Evolutionary conservation across 202 grass and related monocot species (phyloP), one percentile per base, ranked within the genome.

Genomic region (Setaria italica): DNA sequence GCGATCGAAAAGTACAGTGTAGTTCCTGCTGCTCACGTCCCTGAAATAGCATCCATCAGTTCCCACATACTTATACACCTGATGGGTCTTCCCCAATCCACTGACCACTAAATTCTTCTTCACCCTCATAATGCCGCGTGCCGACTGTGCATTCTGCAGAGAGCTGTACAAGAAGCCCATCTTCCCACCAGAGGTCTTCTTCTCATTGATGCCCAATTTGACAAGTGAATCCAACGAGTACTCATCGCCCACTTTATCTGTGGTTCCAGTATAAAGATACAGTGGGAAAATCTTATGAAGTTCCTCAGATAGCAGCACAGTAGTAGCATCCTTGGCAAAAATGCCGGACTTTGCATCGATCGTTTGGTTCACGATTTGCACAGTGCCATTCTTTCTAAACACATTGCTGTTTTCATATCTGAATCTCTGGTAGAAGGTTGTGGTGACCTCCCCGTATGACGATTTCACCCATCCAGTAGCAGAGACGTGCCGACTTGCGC

Each of bases 21-120:
- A 97, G 56, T 97, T 97, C 47, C 57, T 94, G 70, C 92, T 90
- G 59, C 88, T 94, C 78, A 97, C 94, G 85, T 94, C 91, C 77
- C 94, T 97, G 43, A 81, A 94, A 68, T 97, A 94, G 82, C 94
- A 97, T 41, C 90, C 92, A 78, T 92, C 90, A 65, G 90, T 92
- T 77, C 94, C 83, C 82, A 92, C 74, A 71, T 94, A 97, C 80
- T 60, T 97, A 5, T 94, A 97, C 54, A 85, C 68, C 64, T 97
- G 77, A 74, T 94, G 88, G 9, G 88, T 97, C 63, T 83, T 33
- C 25, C 83, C 92, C 48, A 97, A 35, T 16, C 94, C 94, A 70
- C 90, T 50, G 39, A 83, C 88, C 15, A 92, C 92, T 83, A 94
- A 84, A 72, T 97, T 89, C 29, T 93, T 93, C 90, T 90, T 97